Base-by-base conservation (phyloP, 2,329 filamentous ascomycete genomes). In the Trichoderma sp. region DNA sequence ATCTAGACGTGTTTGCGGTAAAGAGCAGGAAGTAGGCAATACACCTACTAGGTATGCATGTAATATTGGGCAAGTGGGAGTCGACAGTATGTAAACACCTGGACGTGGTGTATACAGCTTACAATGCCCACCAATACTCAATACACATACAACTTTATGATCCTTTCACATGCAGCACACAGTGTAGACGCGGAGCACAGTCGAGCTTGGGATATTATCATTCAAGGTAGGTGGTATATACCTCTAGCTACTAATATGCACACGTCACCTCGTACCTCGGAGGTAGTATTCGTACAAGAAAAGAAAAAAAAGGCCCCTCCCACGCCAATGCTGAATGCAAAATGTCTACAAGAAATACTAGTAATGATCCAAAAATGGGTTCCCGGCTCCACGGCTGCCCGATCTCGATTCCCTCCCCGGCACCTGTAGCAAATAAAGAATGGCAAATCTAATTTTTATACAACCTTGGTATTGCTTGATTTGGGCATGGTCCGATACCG, bases 401-500 rank as follows among this genome's bases (percentile, higher is more conserved):
- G 18, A 18, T 16, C 55, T 5, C 55, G 21, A 21, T 58, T 7
- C 14, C n/a, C 30, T 5, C 55, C n/a, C n/a, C 46, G 11, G 7
- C 8, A 49, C 46, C 43, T 18, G 10, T 49, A 49, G 46, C 21
- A 49, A 24, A 21, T 5, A 49, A 34, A 34, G 32, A 14, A n/a
- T 3, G n/a, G 7, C 1, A 43, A 43, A n/a, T 43, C 39, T n/a
- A 43, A n/a, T 43, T 43, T 34, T 52, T 37, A 61, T 46, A 61
- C 59, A 51, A 52, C 43, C 43, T 34, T 63, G 46, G 21, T 46
- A 34, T 28, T n/a, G 37, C 37, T 34, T 24, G 39, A 34, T 28
- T 30, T 49, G 5, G 70, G 72, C 21, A 26, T 21, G 5, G 70
- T 73, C 52, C 70, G 70, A 63, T 77, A 76, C 59, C 71, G 70